Base-by-base conservation (phyloP, 225 moss, liverwort and hornwort species). In the Pseudisothecium myosuroides region DNA sequence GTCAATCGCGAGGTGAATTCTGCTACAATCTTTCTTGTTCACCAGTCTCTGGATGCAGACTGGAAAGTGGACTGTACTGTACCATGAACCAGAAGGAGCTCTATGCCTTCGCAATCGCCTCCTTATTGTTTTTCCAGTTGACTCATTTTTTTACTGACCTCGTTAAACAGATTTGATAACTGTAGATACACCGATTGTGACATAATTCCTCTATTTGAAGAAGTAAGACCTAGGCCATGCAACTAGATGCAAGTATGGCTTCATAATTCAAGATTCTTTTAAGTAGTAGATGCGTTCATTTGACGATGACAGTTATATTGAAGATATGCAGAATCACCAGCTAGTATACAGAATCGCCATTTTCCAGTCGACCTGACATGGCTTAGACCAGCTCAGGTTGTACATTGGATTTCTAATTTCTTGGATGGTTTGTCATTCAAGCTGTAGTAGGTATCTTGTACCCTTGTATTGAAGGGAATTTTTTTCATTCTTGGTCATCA, bases 161-260 rank as follows among this genome's bases (percentile, higher is more conserved):
- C 36, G 63, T 76, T 86, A 23, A 83, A 81, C 61, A 75, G 63
- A 88, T 83, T 90, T 80, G 75, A 76, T 43, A 50, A 83, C 18
- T 89, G 89, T 91, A 92, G 47, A 88, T 79, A 85, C 82, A 31
- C 75, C 50, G 23, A 87, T 78, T 87, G 87, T 86, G n/a, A 52
- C 61, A 68, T 71, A 78, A 43, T 74, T 86, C 56, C 58, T 87
- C 87, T 66, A 36, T 69, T 88, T 63, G 61, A 81, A 83, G 75
- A 63, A 82, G 43, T 89, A 43, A 82, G 87, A 74, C 59, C 60
- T 80, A 81, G 71, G 54, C 80, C 80, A 88, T 86, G 85, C 80
- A 71, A 64, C 55, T 43, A 69, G 90, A 77, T 88, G 79, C 54
- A 91, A 82, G 73, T 32, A 81, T 73, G 84, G 80, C 45, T 54